Base-by-base conservation (phyloP, 2,329 filamentous ascomycete genomes). In the Monosporascus sp. region DNA sequence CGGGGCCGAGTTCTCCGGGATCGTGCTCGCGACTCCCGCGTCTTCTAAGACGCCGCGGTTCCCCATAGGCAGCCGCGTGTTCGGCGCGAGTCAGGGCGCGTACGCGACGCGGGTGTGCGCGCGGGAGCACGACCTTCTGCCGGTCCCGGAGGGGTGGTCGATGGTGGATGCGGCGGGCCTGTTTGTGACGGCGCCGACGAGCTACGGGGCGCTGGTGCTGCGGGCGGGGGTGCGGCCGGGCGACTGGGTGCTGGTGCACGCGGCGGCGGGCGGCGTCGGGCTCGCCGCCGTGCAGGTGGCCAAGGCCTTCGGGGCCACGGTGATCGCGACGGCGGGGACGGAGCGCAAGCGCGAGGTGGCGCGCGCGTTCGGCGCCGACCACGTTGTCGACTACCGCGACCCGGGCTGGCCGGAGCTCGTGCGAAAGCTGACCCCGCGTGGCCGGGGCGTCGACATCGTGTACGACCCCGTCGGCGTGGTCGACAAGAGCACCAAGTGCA, bases 391-490 rank as follows among this genome's bases (percentile, higher is more conserved):
- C 70, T 97, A 97, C 71, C 78, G 78, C 18, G 78, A 87, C 57
- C 67, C 77, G 2, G 74, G 78, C 51, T 86, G 87, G 78, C 80
- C 82, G n/a, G 75, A 78, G 2, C 70, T 84, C 56, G 91, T 97
- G 48, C 89, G 89, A 74, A 84, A 82, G 61, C 71, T 97, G 54
- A 93, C 88, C 5, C 89, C 89, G 0, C 82, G 84, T 57, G 81
- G 81, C 1, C 71, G 75, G 45, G 84, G 91, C 11, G 92, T 96
- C 18, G 92, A 97, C 71, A 90, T 97, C 50, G 92, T 97, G 22
- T 97, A 91, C 74, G 93, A 97, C 70, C 91, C 93, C 14, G 93
- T 97, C 1, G 93, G 93, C 1, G 74, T 97, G 68, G 89, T 97
- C 49, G 91, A 95, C 60, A 81, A 85, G 67, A 91, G 86, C 61